These are phyloP conservation scores for Penicillium sclerotiorum DNA, from an alignment of 2,329 filamentous ascomycete genomes.

Conservation along the genomic window DNA sequence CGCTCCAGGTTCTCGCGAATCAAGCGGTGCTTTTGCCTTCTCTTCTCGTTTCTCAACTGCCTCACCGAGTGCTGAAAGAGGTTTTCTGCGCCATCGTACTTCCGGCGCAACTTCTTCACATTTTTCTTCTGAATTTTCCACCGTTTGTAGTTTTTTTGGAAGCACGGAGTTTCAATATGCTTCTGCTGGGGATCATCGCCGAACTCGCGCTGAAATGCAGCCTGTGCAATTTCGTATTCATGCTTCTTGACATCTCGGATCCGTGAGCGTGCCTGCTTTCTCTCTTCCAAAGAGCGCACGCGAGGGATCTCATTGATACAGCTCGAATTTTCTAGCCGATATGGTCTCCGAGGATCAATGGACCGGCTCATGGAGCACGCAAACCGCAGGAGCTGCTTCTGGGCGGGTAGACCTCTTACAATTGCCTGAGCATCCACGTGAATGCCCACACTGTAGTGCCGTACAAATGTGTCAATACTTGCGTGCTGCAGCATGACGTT, in stretches of 20 bases:
- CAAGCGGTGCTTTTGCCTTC: slow-evolving; percentile 19
- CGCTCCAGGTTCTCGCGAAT: slow-evolving; percentile 28
- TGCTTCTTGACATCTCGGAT: slow-evolving; percentile 20
- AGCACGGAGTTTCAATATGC: not conserved
- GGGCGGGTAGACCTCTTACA: slow-evolving; percentile 20
- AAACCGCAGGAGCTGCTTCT: slow-evolving; percentile 30
- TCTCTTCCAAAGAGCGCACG: slow-evolving; percentile 21
- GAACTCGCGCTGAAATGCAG: slow-evolving; percentile 13
- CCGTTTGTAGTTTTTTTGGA: slow-evolving; percentile 6
- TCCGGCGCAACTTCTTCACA: slow-evolving; percentile 11
- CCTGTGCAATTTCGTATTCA: slow-evolving; percentile 19
- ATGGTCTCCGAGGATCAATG: slow-evolving; percentile 28
- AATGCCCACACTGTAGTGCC: slow-evolving; percentile 31
- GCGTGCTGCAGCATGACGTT: slow-evolving; percentile 26
- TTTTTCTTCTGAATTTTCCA: slow-evolving; percentile 10
- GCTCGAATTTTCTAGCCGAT: slow-evolving; percentile 28
- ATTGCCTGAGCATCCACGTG: slow-evolving; percentile 30
- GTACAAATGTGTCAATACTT: slow-evolving; percentile 31
- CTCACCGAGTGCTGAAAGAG: slow-evolving; percentile 14
- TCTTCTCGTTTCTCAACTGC: slow-evolving; percentile 24
- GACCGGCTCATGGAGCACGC: slow-evolving; percentile 29
- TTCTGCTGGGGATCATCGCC: slow-evolving; percentile 6
- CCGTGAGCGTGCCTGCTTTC: slow-evolving; percentile 19
- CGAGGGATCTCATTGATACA: slow-evolving; percentile 27
- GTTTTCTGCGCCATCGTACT: slow-evolving; percentile 17